Base-by-base conservation (phyloP, 2,329 filamentous ascomycete species). In the Pseudocercospora pini-densiflorae region DNA sequence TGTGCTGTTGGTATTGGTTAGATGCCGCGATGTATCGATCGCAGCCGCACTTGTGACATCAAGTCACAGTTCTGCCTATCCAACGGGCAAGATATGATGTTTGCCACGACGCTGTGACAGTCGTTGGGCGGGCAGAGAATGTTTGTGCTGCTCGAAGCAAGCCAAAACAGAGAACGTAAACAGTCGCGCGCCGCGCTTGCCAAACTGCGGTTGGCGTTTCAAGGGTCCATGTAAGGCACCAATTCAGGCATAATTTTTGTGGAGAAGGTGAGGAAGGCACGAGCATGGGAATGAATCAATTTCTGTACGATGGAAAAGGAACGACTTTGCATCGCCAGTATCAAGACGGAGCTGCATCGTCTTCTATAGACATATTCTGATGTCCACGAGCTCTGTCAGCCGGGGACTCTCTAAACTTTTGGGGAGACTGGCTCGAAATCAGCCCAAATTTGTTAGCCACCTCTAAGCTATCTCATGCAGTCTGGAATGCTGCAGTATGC, bases 141-240 rank as follows among this genome's bases (percentile, higher is more conserved):
- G 51, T 24, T 54, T 54, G 51, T 54, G 10, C 47, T 19, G 47
- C 23, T 21, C 47, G 47, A 5, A 51, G 47, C 47, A 21, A 51
- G 47, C 47, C 47, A 51, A 51, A 51, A 51, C 23, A 51, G 47
- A 51, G 19, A 40, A 24, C 49, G 51, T 54, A 54, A 54, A 54
- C 51, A 54, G 24, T 27, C 51, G 51, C 51, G 51, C 23, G 47
- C 47, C n/a, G 9, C 19, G 45, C 45, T 33, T 33, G 31, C 31
- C 31, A 2, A 2, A 12, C 10, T 33, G 31, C 8, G 31, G 31
- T 33, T 12, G 31, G 31, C 36, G 36, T 40, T 40, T 40, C 36
- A n/a, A 40, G 36, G 36, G 36, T 40, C 36, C 14, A 1, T 40
- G 2, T 40, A 1, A 40, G 36, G 36, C 36, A 40, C 5, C 36